Evolutionary conservation across 2,329 filamentous ascomycete genomes (phyloP), one percentile per base, ranked within the genome.

Genomic region (Colletotrichum horii): DNA sequence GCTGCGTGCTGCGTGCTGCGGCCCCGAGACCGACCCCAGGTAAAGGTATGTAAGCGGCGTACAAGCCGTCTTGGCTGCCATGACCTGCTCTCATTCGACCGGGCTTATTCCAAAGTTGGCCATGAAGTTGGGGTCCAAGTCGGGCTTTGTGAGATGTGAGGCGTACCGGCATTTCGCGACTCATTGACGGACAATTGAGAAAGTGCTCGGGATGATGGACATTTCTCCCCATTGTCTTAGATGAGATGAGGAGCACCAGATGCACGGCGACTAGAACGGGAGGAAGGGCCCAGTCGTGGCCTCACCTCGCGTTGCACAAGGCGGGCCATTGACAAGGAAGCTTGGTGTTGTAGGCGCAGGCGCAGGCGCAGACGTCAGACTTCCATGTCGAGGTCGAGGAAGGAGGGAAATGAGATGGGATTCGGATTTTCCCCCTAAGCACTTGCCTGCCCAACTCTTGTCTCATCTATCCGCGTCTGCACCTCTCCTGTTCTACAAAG

Each of bases 71-170:
- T 68, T 75, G 73, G 70, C 64, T 55, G 43, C 32, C 55, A 30
- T 60, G 32, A 24, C 24, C 28, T 28, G 26, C 70, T 60, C 38
- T 68, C 43, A 64, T 75, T 75, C 34, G 62, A 30, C 36, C 56
- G 28, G 43, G 36, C 48, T 26, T 34, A 43, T 24, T 61, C 60
- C 66, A 66, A 65, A 43, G 60, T 12, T n/a, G 34, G 66, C 43
- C n/a, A 24, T 38, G 30, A 28, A 26, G 65, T 67, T 68, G 58
- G 58, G 55, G 62, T 43, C 58, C 55, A 64, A 43, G 26, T n/a
- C 34, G 62, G 56, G 38, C 30, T 34, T 67, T 72, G 62, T 72
- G 55, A 68, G n/a, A 67, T 64, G 56, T 75, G 72, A 71, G 69
- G 38, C 52, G 24, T 55, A 32, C 30, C 56, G 66, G 43, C 58